Conservation (phyloP, 1,139 yeast genomes). For the Candida labiduridarum region DNA sequence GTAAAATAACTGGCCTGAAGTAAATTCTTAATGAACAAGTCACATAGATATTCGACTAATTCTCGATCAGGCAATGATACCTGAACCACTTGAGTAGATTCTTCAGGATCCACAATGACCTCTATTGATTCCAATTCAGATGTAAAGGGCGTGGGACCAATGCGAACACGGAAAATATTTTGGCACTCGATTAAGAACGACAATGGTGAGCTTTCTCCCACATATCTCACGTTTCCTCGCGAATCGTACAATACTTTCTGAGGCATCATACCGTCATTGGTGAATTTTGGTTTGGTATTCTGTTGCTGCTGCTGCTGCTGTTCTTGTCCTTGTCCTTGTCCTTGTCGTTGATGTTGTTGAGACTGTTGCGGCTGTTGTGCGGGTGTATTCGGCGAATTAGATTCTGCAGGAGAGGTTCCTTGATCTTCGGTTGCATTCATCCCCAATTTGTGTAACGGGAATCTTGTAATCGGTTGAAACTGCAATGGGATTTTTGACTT, state of each 20-base stretch:
- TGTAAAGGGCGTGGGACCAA: constrained; percentile 15
- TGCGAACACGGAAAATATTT: constrained; percentile 19
- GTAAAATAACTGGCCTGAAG: constrained; percentile 15
- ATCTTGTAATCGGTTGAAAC: constrained; percentile 15
- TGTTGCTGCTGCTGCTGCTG: not conserved
- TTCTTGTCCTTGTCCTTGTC: not conserved
- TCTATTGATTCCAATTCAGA: constrained; percentile 10
- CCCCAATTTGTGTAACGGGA: constrained; percentile 14
- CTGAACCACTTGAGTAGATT: constrained; percentile 11
- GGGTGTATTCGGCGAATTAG: not conserved
- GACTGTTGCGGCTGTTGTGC: not conserved
- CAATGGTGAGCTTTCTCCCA: constrained; percentile 28
- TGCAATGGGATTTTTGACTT: constrained; percentile 11
- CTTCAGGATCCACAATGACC: constrained; percentile 13
- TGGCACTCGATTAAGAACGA: constrained; percentile 26
- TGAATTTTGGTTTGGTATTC: not conserved
- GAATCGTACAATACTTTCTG: constrained; percentile 14
- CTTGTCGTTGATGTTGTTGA: not conserved
- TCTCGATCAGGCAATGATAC: constrained; percentile 14
- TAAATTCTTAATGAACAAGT: constrained; percentile 10
- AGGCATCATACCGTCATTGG: constrained; percentile 3
- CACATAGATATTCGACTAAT: constrained; percentile 6
- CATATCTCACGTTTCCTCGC: constrained; percentile 22
- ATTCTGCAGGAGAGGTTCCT: not conserved
- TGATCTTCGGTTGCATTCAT: not conserved